Evolutionary conservation across 352 stramenopile species (phyloP), one percentile per base, ranked within the genome.

Genomic region (Pythium vanterpoolii): DNA sequence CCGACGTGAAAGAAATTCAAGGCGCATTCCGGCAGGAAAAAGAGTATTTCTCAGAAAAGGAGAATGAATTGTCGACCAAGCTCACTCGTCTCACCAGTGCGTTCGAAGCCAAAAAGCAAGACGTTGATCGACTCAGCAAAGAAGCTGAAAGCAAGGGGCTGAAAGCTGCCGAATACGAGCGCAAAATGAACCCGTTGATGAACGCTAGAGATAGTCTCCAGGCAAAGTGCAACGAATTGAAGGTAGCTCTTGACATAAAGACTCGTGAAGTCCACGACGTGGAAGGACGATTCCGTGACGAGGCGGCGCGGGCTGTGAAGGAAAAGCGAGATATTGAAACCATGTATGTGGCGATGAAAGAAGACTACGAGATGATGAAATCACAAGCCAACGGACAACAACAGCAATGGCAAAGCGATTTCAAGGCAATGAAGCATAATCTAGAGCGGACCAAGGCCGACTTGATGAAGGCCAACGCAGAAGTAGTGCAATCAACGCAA

Each of bases 251-350:
- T n/a, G 82, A 90, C 7, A 38, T 58, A 1, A 87, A 86, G 39
- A 60, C 66, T 0, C 65, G 70, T 4, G 82, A 89, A 38, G 48
- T 39, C 0, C 74, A 87, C 28, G 79, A 89, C 1, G 42, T 71
- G 4, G 82, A 92, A 56, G 74, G 86, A 26, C 62, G 62, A 30
- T 62, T 63, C 24, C 74, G 78, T 11, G 76, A 86, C 7, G 82
- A 92, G n/a, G 23, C 78, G 23, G 55, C 66, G 6, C 60, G 66
- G 18, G 54, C 64, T 0, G 47, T 69, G 19, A 86, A 84, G 16
- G 82, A 90, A 21, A 87, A 86, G 47, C 70, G 79, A 18, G 82
- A 82, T 8, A 23, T 89, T 10, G 79, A 92, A 42, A 63, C 70
- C 13, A 60, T 76, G 28, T 67, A 80, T 10, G 23, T 71, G 26